Percentiles rank a stretch among this genome's conserved stretches.
These are phyloP conservation scores for Voacanga thouarsii DNA, from an alignment of 257 asterid genomes.

Conservation along the genomic window DNA sequence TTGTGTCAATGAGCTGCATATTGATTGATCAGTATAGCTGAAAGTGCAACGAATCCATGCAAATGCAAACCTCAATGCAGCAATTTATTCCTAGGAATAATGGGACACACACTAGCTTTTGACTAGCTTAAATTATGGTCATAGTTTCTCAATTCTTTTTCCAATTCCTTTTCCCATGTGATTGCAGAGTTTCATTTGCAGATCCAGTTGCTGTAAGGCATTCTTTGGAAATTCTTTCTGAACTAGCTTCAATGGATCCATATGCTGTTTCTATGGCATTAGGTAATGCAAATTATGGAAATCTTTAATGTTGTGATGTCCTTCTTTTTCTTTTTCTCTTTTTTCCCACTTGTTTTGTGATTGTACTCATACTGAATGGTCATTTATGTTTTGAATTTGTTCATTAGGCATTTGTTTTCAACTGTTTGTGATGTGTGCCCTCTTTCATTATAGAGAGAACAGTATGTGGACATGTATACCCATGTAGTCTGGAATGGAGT, in stretches of 20 bases:
- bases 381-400: neutral
- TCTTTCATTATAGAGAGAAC: neutral
- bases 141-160: constrained; percentile 13
- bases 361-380: neutral
- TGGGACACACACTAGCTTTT: neutral
- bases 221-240: constrained; percentile 87
- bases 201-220: constrained; percentile 98
- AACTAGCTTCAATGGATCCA: constrained; percentile 82
- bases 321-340: neutral
- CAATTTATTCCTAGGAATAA: neutral
- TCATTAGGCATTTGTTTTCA: neutral
- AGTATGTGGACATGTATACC: neutral
- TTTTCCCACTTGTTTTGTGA: neutral
- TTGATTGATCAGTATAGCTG: neutral
- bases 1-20: neutral
- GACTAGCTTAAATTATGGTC: neutral
- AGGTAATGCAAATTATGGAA: constrained; percentile 49
- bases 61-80: constrained; percentile 13
- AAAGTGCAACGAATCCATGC: neutral
- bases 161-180: constrained; percentile 15
- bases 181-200: constrained; percentile 81
- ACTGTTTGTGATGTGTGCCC: neutral
- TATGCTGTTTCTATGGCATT: constrained; percentile 91
- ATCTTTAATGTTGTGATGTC: neutral
- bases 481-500: neutral